A percentile compares a stretch with the other conserved stretches of the same genome.
These are phyloP conservation scores for Pleoardoris graminearum DNA, from an alignment of 2,329 filamentous ascomycete genomes.

Conservation along the genomic window DNA sequence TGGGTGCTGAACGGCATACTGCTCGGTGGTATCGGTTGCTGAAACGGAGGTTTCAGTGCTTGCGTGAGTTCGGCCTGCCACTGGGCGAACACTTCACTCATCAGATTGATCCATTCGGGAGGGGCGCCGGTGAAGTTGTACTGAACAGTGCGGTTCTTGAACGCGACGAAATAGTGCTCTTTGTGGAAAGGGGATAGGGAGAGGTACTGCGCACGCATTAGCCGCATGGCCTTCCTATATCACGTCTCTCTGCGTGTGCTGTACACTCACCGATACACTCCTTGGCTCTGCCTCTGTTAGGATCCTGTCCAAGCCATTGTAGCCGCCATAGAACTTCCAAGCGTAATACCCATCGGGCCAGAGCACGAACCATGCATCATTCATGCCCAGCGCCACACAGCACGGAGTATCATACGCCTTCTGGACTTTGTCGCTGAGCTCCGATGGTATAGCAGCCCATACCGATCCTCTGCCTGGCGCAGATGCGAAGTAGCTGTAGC, in stretches of 20 bases:
- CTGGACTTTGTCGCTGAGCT: slow-evolving; percentile 38
- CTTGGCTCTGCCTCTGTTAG: slow-evolving; percentile 30
- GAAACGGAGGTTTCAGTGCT: slow-evolving; percentile 9
- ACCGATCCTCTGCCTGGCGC: slow-evolving; percentile 38
- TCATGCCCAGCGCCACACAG: slow-evolving; percentile 34
- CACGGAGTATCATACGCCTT: slow-evolving; percentile 38
- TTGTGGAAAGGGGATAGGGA: slow-evolving; percentile 40
- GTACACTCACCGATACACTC: slow-evolving; percentile 32
- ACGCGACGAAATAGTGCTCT: slow-evolving; percentile 40
- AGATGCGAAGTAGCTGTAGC: slow-evolving; percentile 37
- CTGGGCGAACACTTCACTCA: slow-evolving; percentile 36
- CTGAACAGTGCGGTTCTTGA: slow-evolving; percentile 35
- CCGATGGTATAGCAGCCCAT: slow-evolving; percentile 39
- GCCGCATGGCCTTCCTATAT: background rate
- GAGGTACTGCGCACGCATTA: slow-evolving; percentile 29
- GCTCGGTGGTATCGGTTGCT: background rate
- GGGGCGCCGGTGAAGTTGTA: slow-evolving; percentile 40
- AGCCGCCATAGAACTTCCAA: slow-evolving; percentile 41
- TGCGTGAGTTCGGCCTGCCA: slow-evolving; percentile 34
- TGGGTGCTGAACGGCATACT: background rate
- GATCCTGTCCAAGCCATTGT: slow-evolving; percentile 33
- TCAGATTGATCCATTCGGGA: slow-evolving; percentile 39
- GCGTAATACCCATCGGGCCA: slow-evolving; percentile 36
- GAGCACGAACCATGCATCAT: slow-evolving; percentile 40
- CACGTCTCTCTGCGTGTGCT: too few relatives aligned